phyloP scores from a whole-genome alignment of 805 yeast species.

The Blastobotrys parvus region DNA sequence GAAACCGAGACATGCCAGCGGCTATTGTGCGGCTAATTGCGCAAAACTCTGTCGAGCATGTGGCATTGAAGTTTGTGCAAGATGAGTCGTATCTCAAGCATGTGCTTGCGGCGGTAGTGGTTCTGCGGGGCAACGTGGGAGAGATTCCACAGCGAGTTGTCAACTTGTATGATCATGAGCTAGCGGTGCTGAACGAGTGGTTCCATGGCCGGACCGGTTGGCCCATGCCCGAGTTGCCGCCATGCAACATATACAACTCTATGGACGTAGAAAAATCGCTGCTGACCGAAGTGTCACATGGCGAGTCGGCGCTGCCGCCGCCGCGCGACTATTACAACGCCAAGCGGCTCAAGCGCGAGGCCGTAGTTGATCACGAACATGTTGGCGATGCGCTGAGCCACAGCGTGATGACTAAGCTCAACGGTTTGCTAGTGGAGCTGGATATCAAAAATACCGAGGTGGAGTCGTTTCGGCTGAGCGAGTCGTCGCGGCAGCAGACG shows the following conservation, averaged over 20 bases:
- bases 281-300: slow-evolving; percentile 16
- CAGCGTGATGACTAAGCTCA: slow-evolving; percentile 39
- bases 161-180: slow-evolving; percentile 61
- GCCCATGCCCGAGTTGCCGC: slow-evolving; percentile 72
- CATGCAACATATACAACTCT: slow-evolving; percentile 53
- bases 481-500: slow-evolving; percentile 35
- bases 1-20: slow-evolving; percentile 34
- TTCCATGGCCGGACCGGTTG: slow-evolving; percentile 44
- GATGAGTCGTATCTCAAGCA: slow-evolving; percentile 38
- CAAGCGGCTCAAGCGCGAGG: slow-evolving; percentile 15
- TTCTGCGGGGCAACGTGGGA: slow-evolving; percentile 75
- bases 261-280: slow-evolving; percentile 69
- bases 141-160: slow-evolving; percentile 69
- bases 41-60: slow-evolving; percentile 77
- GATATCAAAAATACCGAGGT: slow-evolving; percentile 40
- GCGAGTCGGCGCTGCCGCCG: slow-evolving; percentile 1
- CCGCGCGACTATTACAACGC: slow-evolving; percentile 15
- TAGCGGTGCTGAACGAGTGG: slow-evolving; percentile 57
- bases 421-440: slow-evolving; percentile 37
- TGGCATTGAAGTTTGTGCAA: slow-evolving; percentile 33
- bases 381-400: slow-evolving; percentile 33
- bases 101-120: slow-evolving; percentile 74
- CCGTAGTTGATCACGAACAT: not conserved
- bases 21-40: slow-evolving; percentile 67
- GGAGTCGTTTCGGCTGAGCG: slow-evolving; percentile 35